These are phyloP conservation scores for Neonectria ditissima DNA, from an alignment of 2,329 filamentous ascomycete genomes.

Conservation along the genomic window DNA sequence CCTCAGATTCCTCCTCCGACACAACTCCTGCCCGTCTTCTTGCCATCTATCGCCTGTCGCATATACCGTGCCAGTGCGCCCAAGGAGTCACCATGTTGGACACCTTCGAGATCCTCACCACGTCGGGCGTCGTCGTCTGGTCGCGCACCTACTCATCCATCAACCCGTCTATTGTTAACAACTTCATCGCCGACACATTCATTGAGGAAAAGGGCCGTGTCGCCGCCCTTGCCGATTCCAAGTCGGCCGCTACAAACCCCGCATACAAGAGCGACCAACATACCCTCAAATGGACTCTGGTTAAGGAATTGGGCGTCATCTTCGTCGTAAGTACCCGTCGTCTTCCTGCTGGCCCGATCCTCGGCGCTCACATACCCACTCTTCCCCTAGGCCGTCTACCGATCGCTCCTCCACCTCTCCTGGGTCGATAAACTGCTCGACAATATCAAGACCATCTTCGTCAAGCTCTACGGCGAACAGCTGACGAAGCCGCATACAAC, in stretches of 20 bases:
- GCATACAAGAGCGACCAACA: constrained; percentile 93
- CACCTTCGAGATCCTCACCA: constrained; percentile 95
- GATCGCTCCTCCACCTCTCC: constrained; percentile 91
- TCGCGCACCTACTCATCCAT: constrained; percentile 86
- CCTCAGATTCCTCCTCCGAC: constrained; percentile 27
- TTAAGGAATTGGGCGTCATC: constrained; percentile 92
- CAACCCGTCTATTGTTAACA: constrained; percentile 87
- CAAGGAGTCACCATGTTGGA: constrained; percentile 78
- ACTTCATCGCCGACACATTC: constrained; percentile 95
- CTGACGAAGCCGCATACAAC: constrained; percentile 84
- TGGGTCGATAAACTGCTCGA: constrained; percentile 98
- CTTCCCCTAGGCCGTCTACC: constrained; percentile 84
- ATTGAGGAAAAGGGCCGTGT: constrained; percentile 89
- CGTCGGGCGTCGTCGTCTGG: constrained; percentile 97
- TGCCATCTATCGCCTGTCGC: constrained; percentile 10
- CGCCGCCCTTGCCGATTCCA: constrained; percentile 68
- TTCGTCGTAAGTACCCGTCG: constrained; percentile 76
- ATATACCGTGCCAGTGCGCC: constrained; percentile 21
- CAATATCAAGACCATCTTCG: constrained; percentile 92
- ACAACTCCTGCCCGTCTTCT: constrained; percentile 14
- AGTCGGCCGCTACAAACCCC: constrained; percentile 72
- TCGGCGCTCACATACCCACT: constrained; percentile 42
- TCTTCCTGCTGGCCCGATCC: constrained; percentile 34
- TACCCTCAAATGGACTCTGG: constrained; percentile 91
- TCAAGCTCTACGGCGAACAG: constrained; percentile 89